phyloP scores from a whole-genome alignment of 2,329 filamentous ascomycete species.

The Alternaria triticina region DNA sequence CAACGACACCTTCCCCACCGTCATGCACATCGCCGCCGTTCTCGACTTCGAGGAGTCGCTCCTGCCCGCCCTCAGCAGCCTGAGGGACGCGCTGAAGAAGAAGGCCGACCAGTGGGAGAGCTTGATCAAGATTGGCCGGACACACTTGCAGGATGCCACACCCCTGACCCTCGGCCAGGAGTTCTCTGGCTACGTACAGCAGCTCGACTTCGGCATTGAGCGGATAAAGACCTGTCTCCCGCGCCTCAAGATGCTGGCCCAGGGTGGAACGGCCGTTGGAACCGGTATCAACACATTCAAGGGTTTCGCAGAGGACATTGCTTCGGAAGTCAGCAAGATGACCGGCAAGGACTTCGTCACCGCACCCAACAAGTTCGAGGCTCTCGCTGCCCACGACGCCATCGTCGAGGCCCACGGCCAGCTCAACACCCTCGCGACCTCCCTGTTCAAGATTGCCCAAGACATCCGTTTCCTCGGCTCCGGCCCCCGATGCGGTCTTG shows the following conservation, averaged over 20 bases:
- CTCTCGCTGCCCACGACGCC: conserved; percentile 93
- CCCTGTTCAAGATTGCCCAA: conserved; percentile 97
- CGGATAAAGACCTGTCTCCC: conserved; percentile 83
- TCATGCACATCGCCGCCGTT: conserved; percentile 99
- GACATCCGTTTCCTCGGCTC: conserved; percentile 97
- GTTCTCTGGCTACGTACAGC: conserved; percentile 95
- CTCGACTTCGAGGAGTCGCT: conserved; percentile 88
- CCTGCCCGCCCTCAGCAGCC: conserved; percentile 79
- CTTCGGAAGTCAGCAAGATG: conserved; percentile 87
- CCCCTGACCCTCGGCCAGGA: conserved; percentile 95
- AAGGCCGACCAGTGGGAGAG: conserved; percentile 90
- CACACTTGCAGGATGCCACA: conserved; percentile 96
- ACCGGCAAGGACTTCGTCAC: conserved; percentile 94
- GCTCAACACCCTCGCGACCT: conserved; percentile 89
- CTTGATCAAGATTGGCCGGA: conserved; percentile 99
- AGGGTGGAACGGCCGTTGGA: conserved; percentile 95
- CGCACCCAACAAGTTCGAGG: conserved; percentile 98
- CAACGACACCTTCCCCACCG: conserved; percentile 98
- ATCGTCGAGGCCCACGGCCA: conserved; percentile 92
- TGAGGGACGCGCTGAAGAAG: conserved; percentile 82
- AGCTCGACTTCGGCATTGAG: conserved; percentile 89
- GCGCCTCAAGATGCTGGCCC: conserved; percentile 84
- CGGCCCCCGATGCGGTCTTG: conserved; percentile 92
- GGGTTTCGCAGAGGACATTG: conserved; percentile 93
- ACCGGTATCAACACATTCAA: conserved; percentile 97